Percentiles rank a stretch among this genome's conserved stretches.
Conservation (phyloP, 768 basidiomycete genomes). For the Mrakia frigida region DNA sequence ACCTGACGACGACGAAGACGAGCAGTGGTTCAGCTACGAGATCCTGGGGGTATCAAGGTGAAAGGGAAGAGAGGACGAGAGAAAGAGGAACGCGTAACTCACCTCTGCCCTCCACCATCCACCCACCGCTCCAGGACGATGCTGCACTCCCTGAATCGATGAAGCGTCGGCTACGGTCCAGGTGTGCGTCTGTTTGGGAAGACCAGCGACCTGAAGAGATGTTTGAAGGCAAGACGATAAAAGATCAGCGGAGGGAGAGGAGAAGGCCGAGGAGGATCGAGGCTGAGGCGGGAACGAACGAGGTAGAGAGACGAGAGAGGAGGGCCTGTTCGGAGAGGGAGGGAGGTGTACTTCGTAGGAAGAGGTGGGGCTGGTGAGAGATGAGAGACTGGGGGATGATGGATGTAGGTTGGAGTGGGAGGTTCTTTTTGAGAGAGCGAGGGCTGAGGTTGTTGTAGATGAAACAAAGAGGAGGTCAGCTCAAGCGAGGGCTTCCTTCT, state of each 20-base stretch:
- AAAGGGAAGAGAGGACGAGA: too few species aligned
- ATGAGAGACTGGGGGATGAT: conserved; percentile 18
- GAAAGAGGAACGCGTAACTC: too few species aligned
- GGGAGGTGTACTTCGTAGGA: conserved; percentile 8
- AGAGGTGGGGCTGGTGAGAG: conserved; percentile 42
- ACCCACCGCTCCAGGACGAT: conserved; percentile 75
- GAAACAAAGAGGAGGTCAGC: background rate
- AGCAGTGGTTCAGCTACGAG: too few species aligned
- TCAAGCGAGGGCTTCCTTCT: background rate
- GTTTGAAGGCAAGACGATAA: too few species aligned
- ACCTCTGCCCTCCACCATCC: conserved; percentile 91
- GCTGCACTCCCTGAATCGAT: conserved; percentile 68
- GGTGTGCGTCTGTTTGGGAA: conserved; percentile 60
- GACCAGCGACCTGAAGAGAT: conserved; percentile 48
- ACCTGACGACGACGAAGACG: too few species aligned
- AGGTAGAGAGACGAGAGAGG: conserved; percentile 41
- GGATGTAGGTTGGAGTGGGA: conserved; percentile 1
- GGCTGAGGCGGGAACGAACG: conserved; percentile 30
- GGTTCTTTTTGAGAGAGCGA: conserved; percentile 12
- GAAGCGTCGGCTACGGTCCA: background rate
- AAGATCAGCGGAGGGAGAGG: background rate
- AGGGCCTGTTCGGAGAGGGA: background rate
- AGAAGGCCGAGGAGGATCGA: background rate
- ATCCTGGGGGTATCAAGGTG: too few species aligned
- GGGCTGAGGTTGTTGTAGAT: conserved; percentile 55